Conservation (phyloP, 2,329 filamentous ascomycete genomes). For the Coniosporium tulheliwenetii region DNA sequence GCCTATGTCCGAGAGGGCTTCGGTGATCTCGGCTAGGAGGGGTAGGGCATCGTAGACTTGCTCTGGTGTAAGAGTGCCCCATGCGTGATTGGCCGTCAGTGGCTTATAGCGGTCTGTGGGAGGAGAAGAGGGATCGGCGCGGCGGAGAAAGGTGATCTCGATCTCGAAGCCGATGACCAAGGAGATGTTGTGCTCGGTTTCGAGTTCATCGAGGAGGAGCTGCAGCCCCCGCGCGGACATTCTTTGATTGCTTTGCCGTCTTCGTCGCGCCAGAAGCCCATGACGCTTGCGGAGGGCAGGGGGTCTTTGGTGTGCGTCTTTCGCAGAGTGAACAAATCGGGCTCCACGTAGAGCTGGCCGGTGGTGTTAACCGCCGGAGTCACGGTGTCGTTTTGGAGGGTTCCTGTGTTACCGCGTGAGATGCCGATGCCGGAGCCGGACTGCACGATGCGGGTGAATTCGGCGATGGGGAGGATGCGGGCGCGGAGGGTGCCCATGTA, state of each 20-base stretch:
- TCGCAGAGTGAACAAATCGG: conserved; percentile 48
- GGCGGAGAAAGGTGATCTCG: conserved; percentile 56
- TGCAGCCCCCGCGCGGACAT: conserved; percentile 43
- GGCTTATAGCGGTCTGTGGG: conserved; percentile 25
- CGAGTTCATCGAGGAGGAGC: conserved; percentile 35
- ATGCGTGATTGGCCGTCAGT: conserved; percentile 50
- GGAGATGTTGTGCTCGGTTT: conserved; percentile 33
- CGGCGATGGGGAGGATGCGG: conserved; percentile 48
- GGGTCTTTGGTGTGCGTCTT: conserved; percentile 29
- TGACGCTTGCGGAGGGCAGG: conserved; percentile 45
- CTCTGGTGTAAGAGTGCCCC: conserved; percentile 50
- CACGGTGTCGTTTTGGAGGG: conserved; percentile 51
- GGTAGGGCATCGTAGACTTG: conserved; percentile 40
- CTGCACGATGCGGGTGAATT: conserved; percentile 21
- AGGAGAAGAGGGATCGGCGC: conserved; percentile 15
- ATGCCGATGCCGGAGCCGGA: conserved; percentile 36
- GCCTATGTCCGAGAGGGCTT: conserved; percentile 41
- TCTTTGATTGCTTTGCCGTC: conserved; percentile 34
- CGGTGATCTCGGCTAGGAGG: conserved; percentile 50
- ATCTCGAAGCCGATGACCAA: conserved; percentile 68
- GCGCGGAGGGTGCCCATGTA: conserved; percentile 54
- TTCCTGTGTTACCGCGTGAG: conserved; percentile 45
- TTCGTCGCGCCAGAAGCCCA: conserved; percentile 48
- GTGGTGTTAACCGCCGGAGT: conserved; percentile 39
- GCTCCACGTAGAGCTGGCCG: conserved; percentile 51